A percentile compares a stretch with the other conserved stretches of the same genome.
These are phyloP conservation scores for Myxozyma vanderwaltii DNA, from an alignment of 805 yeast genomes.

Conservation along the genomic window DNA sequence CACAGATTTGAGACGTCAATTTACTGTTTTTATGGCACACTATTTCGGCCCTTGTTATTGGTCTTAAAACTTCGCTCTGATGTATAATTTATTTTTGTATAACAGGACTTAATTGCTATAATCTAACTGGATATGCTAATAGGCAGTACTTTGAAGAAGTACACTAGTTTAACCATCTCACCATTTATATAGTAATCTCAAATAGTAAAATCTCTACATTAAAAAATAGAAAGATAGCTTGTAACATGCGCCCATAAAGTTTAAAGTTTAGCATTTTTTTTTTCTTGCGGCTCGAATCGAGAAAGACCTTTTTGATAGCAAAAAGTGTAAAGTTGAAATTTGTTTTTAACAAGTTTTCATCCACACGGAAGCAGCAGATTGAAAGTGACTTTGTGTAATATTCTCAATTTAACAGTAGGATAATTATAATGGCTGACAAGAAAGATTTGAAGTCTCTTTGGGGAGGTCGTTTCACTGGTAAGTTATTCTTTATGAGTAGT, in stretches of 20 bases:
- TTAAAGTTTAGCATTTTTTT: constrained; percentile 1
- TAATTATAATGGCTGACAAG: constrained; percentile 22
- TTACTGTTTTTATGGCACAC: background rate
- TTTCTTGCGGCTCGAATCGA: background rate
- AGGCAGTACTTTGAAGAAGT: background rate
- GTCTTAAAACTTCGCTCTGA: background rate
- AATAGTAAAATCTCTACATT: too few relatives aligned
- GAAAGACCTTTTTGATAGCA: too few relatives aligned
- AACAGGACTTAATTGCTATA: background rate
- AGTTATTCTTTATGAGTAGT: background rate
- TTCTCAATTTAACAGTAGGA: background rate
- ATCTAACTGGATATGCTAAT: too few relatives aligned
- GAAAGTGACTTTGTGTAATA: too few relatives aligned
- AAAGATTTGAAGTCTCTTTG: constrained; percentile 30
- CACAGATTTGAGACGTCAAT: background rate
- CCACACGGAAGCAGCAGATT: too few relatives aligned
- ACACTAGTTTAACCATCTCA: too few relatives aligned
- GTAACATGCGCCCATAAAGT: too few relatives aligned
- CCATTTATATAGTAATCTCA: too few relatives aligned
- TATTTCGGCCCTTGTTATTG: background rate
- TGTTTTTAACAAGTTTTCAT: too few relatives aligned
- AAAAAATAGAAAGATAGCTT: too few relatives aligned
- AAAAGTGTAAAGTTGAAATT: too few relatives aligned
- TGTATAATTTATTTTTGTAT: background rate
- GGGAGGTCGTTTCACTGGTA: constrained; percentile 35